Conservation (phyloP, 75 land plant species). For the Ceratopteris richardii region DNA sequence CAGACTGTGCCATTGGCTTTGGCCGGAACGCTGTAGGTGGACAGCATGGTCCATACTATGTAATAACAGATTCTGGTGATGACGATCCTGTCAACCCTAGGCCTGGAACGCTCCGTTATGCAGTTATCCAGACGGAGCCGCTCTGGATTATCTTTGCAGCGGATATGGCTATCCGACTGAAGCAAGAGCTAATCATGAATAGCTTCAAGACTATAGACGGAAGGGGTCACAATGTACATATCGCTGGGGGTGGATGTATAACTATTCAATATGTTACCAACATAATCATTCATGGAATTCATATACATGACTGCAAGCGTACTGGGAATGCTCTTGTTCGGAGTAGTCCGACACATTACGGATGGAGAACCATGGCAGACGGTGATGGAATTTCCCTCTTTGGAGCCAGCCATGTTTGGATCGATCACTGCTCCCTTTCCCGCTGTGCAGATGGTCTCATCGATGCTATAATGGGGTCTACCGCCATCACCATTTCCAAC, state of each 20-base stretch:
- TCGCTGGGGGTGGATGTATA: slow-evolving; percentile 25
- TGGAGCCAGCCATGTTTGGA: slow-evolving; percentile 33
- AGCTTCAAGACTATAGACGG: slow-evolving; percentile 29
- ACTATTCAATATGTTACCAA: slow-evolving; percentile 30
- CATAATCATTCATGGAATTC: too few species aligned
- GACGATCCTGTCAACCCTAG: slow-evolving; percentile 22
- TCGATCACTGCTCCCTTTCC: slow-evolving; percentile 44
- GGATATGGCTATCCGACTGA: slow-evolving; percentile 20
- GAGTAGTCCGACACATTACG: slow-evolving; percentile 6
- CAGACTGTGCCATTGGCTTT: slow-evolving; percentile 33
- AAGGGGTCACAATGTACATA: slow-evolving; percentile 23
- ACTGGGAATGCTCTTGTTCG: too few species aligned
- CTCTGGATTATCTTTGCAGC: slow-evolving; percentile 28
- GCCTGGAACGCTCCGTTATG: slow-evolving; percentile 25
- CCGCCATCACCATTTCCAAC: slow-evolving; percentile 52
- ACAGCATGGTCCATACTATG: slow-evolving; percentile 16
- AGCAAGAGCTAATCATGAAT: slow-evolving; percentile 22
- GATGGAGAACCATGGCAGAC: slow-evolving; percentile 29
- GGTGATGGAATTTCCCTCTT: slow-evolving; percentile 45
- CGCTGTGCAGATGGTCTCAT: slow-evolving; percentile 37
- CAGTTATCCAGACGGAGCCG: slow-evolving; percentile 27
- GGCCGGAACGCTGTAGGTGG: slow-evolving; percentile 26
- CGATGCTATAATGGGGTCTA: slow-evolving; percentile 44
- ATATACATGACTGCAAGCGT: slow-evolving; percentile 29
- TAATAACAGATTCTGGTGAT: slow-evolving; percentile 23